Evolutionary conservation across 2,329 filamentous ascomycete genomes (phyloP).

Genomic region (Sporothrix pseudoabietina): DNA sequence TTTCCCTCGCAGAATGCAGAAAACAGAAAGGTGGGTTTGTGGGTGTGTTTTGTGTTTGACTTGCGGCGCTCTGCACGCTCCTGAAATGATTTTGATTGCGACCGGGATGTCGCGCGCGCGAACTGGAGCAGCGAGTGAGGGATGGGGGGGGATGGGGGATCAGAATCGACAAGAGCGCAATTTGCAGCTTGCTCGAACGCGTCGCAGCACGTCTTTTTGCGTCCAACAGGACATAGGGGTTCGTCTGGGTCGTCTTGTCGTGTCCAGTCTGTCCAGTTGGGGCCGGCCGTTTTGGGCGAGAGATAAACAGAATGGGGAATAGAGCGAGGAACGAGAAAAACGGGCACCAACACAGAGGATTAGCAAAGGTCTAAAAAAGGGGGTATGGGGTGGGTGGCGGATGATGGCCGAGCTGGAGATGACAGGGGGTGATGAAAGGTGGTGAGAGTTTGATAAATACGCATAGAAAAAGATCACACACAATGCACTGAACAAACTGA

Average conservation of each 20-base stretch:
- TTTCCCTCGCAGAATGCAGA: neutral
- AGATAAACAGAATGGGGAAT: constrained; percentile 28
- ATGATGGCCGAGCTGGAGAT: neutral
- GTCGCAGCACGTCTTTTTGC: constrained; percentile 35
- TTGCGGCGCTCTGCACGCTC: constrained; percentile 22
- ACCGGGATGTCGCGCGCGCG: constrained; percentile 36
- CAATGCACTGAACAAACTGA: neutral
- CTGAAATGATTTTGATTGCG: constrained; percentile 39
- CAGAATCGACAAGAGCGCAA: constrained; percentile 36
- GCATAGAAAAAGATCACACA: neutral
- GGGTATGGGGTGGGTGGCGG: constrained; percentile 6
- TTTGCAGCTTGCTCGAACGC: constrained; percentile 42
- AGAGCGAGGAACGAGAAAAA: neutral
- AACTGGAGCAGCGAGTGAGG: neutral
- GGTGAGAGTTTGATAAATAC: neutral
- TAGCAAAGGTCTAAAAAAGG: neutral
- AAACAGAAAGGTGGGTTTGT: neutral
- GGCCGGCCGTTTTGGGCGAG: constrained; percentile 25
- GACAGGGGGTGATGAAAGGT: neutral
- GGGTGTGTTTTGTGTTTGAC: constrained; percentile 36
- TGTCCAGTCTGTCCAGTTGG: neutral
- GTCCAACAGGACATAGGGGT: constrained; percentile 12
- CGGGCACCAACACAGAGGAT: neutral
- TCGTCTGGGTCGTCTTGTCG: neutral
- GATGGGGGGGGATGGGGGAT: neutral